Evolutionary conservation across 108 stramenopile species (phyloP), one percentile per base, ranked within the genome.

Genomic region (Pseudonitzschia multiseries): DNA sequence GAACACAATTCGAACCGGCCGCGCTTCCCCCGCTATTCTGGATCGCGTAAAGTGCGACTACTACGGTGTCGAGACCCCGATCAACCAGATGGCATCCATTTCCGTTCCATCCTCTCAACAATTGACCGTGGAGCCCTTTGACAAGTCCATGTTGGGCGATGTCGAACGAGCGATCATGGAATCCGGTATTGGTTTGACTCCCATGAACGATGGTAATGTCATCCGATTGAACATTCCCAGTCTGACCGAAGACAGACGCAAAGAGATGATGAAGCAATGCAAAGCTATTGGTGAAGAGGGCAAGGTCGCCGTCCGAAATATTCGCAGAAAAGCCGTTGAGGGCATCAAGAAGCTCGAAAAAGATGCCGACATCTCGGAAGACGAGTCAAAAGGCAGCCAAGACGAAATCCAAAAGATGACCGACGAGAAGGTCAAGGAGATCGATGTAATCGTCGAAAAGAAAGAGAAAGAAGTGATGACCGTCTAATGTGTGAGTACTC

Each of bases 391-490:
- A 71, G 89, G 93, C 65, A 90, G 84, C 20, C 86, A 82, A 62
- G 95, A 95, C 67, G 74, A 74, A 21, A 82, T 97, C 41, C 96
- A 98, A 81, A 95, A 96, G 76, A 52, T 94, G 66, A 97, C 97
- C 4, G 95, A 98, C 75, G 81, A 88, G 57, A 84, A 82, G 71
- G 73, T 87, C 27, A 97, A 98, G 84, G 65, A 83, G 56, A 82
- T 98, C 57, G 97, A 98, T 72, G 89, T 87, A n/a, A 80, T 92
- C 62, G 89, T 94, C 12, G 56, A 85, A 0, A 82, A 75, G 68
- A 98, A 98, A 80, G 97, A 98, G 68, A 96, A 97, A 79, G 97
- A 98, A 72, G 92, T 98, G 54, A 84, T 89, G 73, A 97, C 88
- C 17, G 89, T 98, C 40, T 98, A 94, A 57, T 52, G 32, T 24